Conservation (phyloP, 345 rosid genomes). For the Ceriops zippeliana region DNA sequence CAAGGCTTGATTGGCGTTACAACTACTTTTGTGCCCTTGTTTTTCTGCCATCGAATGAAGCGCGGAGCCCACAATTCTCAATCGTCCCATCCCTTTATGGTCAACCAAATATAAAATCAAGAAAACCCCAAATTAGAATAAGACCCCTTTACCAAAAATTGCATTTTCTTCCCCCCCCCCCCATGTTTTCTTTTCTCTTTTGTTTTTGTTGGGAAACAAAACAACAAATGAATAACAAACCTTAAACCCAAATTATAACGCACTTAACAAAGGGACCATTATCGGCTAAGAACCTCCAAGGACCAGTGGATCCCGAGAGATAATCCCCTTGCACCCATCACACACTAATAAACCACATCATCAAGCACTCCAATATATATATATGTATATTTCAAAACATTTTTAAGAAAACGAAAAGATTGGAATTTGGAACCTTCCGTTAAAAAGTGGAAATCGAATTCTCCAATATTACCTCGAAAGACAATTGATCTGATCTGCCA, state of each 20-base stretch:
- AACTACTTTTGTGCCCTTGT: neutral
- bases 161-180: neutral
- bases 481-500: conserved; percentile 29
- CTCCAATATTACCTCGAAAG: conserved; percentile 28
- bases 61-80: neutral
- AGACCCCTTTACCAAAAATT: neutral
- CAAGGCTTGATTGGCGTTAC: too few relatives aligned
- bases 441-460: conserved; percentile 5
- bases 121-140: neutral
- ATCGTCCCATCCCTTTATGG: neutral
- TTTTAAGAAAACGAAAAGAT: neutral
- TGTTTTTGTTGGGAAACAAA: neutral
- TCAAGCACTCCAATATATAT: neutral
- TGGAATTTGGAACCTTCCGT: neutral
- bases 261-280: neutral
- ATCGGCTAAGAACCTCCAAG: conserved; percentile 33
- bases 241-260: neutral
- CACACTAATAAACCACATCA: conserved; percentile 29
- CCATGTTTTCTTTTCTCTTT: neutral
- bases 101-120: neutral
- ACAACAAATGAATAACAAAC: neutral
- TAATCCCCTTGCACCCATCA: conserved; percentile 33
- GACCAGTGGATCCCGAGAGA: conserved; percentile 17
- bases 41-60: neutral
- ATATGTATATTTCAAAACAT: neutral